Evolutionary conservation across 805 yeast species (phyloP), one percentile per base, ranked within the genome.

Genomic region (Kuraishia molischiana): DNA sequence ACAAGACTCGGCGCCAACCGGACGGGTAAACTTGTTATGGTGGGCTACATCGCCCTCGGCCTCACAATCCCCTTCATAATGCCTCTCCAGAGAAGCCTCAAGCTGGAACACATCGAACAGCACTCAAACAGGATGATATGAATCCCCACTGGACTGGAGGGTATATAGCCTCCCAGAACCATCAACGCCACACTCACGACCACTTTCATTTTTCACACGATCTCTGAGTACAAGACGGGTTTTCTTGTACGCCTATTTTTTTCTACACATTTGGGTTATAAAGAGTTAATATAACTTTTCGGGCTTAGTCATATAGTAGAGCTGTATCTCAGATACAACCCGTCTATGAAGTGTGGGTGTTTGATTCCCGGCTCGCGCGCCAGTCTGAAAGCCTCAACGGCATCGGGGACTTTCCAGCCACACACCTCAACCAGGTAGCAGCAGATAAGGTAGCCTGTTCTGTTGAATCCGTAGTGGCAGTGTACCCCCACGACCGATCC

Each of bases 401-500:
- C 84, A 34, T 77, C 83, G 28, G 62, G 60, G 2, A 81, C 84
- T 3, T 66, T 49, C 72, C 81, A 73, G 0, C 76, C 76, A 24
- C 73, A 53, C 37, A 59, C 61, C 48, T 79, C 85, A 19, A 83
- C 66, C 48, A 82, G 59, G 51, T 77, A 83, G 49, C 83, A 73
- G 50, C 85, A 77, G 15, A 82, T 73, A 36, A 83, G 63, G 47
- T 74, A 82, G 2, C 92, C 90, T 0, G 90, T 82, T 40, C 90
- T 61, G 53, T 82, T 82, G 57, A 81, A 84, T 4, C 90, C 92
- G 51, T 82, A 82, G 53, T 82, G 92, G 51, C 92, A 82, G 54
- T 83, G 92, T 5, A 83, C 81, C 0, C 72, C 85, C 5, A 79
- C 59, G 19, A 65, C 56, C 4, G 72, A 14, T 18, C 20, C 46